These are phyloP conservation scores for Hypoxylon subgilvum DNA, from an alignment of 495 filamentous ascomycete genomes.

Conservation along the genomic window DNA sequence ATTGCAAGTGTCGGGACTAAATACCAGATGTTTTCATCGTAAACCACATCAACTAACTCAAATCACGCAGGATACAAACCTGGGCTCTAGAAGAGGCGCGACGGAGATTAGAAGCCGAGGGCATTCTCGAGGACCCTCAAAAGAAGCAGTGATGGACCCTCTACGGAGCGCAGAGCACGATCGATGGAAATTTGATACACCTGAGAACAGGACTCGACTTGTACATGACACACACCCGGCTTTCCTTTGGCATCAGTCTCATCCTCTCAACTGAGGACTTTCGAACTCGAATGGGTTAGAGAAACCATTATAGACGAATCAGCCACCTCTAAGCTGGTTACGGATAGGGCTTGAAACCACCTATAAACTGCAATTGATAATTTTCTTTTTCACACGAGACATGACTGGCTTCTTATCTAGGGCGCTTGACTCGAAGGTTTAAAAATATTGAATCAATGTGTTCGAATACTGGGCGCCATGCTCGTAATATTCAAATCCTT, in stretches of 20 bases:
- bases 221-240: constrained; percentile 32
- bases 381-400: constrained; percentile 5
- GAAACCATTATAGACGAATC: constrained; percentile 37
- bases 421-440: background rate
- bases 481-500: constrained; percentile 19
- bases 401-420: background rate
- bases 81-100: constrained; percentile 98
- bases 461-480: too few species aligned
- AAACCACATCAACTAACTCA: too few species aligned
- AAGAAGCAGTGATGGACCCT: constrained; percentile 40
- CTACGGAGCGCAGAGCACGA: constrained; percentile 2
- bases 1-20: constrained; percentile 7
- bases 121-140: constrained; percentile 76
- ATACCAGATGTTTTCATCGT: too few species aligned
- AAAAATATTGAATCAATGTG: too few species aligned
- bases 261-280: constrained; percentile 4
- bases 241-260: constrained; percentile 14
- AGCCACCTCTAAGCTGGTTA: constrained; percentile 22
- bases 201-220: constrained; percentile 13
- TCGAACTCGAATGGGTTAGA: constrained; percentile 27
- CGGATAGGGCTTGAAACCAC: constrained; percentile 18
- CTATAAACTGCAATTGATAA: constrained; percentile 31
- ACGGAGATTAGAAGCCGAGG: constrained; percentile 90
- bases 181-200: constrained; percentile 12
- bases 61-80: constrained; percentile 84